Percentiles rank a stretch among this genome's conserved stretches.
Evolutionary conservation across 2,329 filamentous ascomycete species (phyloP).

Genomic region (Didymellaceae sp.): DNA sequence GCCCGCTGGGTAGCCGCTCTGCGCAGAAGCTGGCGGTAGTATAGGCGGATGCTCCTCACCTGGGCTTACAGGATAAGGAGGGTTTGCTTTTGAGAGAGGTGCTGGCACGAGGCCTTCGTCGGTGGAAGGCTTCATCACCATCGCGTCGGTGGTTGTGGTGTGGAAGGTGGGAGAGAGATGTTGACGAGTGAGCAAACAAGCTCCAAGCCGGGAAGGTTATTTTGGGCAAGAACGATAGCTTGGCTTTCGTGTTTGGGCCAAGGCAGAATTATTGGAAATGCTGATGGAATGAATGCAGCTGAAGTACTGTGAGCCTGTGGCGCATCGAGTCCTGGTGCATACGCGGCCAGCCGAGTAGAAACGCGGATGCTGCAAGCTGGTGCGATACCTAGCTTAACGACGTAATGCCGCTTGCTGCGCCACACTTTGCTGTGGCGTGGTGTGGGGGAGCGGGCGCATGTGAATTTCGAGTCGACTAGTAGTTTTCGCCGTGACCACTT

Average conservation of each 20-base stretch:
- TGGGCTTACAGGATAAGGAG: constrained; percentile 55
- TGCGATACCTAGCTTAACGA: neutral
- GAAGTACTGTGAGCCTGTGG: neutral
- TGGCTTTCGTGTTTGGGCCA: constrained; percentile 12
- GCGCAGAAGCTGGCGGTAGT: constrained; percentile 27
- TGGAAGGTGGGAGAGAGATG: neutral
- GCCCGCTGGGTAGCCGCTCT: constrained; percentile 42
- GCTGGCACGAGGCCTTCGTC: constrained; percentile 49
- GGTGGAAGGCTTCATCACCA: constrained; percentile 55
- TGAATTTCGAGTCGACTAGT: constrained; percentile 7
- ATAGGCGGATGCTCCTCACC: constrained; percentile 38
- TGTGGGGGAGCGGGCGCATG: constrained; percentile 12
- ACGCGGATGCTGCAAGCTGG: constrained; percentile 1
- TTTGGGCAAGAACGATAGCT: constrained; percentile 5
- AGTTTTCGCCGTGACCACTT: constrained; percentile 4
- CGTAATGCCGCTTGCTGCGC: constrained; percentile 2
- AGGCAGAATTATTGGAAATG: neutral
- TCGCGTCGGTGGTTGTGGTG: constrained; percentile 28
- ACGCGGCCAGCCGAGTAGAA: constrained; percentile 10
- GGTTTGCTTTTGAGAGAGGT: constrained; percentile 49
- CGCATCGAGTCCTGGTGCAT: neutral
- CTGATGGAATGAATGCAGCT: neutral
- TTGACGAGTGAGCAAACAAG: constrained; percentile 10
- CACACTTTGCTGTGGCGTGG: constrained; percentile 8
- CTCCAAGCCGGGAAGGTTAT: constrained; percentile 10